Conservation (phyloP, 2,329 filamentous ascomycete genomes). For the Fusarium oxysporum region DNA sequence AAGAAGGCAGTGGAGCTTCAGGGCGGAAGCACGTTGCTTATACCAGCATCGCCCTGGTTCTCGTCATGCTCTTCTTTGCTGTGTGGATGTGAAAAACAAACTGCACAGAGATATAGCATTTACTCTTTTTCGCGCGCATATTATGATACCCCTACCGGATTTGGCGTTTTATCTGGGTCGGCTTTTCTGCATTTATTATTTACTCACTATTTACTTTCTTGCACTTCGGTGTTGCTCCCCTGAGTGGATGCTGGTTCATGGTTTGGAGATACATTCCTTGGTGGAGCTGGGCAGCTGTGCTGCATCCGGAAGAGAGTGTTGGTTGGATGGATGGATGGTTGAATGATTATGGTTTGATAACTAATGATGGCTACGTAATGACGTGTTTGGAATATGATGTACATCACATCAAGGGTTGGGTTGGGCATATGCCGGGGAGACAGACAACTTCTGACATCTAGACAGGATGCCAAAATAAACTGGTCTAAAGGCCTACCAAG, state of each 20-base stretch:
- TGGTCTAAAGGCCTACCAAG: background rate
- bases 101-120: background rate
- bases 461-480: background rate
- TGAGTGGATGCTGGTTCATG: constrained; percentile 13
- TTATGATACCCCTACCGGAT: constrained; percentile 45
- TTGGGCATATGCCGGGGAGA: constrained; percentile 8
- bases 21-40: constrained; percentile 45
- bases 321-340: constrained; percentile 13
- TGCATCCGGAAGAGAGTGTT: constrained; percentile 13
- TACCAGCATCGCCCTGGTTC: constrained; percentile 45
- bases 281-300: constrained; percentile 27
- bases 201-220: background rate
- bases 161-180: constrained; percentile 43
- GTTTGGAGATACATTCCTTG: constrained; percentile 22
- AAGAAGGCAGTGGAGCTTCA: constrained; percentile 71
- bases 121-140: constrained; percentile 27
- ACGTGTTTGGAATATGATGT: constrained; percentile 16
- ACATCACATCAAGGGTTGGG: constrained; percentile 3
- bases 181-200: constrained; percentile 29
- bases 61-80: constrained; percentile 46
- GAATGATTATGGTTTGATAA: constrained; percentile 41
- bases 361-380: constrained; percentile 39
- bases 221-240: background rate
- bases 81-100: constrained; percentile 41
- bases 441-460: background rate